Evolutionary conservation across 2,329 filamentous ascomycete species (phyloP).

Genomic region (Ophiognomonia clavigignenti-juglandacearum): DNA sequence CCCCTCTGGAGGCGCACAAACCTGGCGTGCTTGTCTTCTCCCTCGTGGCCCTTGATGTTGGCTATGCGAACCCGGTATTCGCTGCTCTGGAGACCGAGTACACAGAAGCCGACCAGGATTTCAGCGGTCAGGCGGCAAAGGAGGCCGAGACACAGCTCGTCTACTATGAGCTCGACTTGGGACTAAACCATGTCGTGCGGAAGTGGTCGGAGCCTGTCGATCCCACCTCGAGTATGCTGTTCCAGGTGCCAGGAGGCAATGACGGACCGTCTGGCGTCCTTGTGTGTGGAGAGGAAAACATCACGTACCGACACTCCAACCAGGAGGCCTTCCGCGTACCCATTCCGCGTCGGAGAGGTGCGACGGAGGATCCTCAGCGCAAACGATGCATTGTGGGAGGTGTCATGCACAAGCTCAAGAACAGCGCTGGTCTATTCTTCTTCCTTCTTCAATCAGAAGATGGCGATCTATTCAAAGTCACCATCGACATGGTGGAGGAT

Average conservation of each 20-base stretch:
- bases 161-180: constrained; percentile 96
- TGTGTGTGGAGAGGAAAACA: constrained; percentile 88
- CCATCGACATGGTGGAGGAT: constrained; percentile 84
- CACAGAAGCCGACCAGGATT: constrained; percentile 84
- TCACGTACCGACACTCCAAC: constrained; percentile 96
- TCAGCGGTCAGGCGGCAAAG: constrained; percentile 74
- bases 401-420: constrained; percentile 95
- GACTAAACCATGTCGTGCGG: constrained; percentile 92
- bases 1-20: constrained; percentile 92
- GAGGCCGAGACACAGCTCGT: constrained; percentile 87
- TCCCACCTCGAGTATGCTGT: constrained; percentile 80
- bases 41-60: constrained; percentile 84
- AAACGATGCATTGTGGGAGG: constrained; percentile 84
- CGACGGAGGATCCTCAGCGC: constrained; percentile 86
- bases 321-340: constrained; percentile 84
- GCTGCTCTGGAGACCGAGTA: constrained; percentile 94
- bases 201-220: constrained; percentile 96
- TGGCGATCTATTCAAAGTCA: constrained; percentile 97
- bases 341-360: constrained; percentile 79
- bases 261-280: constrained; percentile 93
- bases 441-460: constrained; percentile 95
- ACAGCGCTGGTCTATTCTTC: constrained; percentile 82
- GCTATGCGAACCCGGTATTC: constrained; percentile 96
- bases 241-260: constrained; percentile 90
- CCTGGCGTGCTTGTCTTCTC: constrained; percentile 86